Evolutionary conservation across 176 grass and related monocot genomes (phyloP).

Genomic region (Panicum miliaceum): DNA sequence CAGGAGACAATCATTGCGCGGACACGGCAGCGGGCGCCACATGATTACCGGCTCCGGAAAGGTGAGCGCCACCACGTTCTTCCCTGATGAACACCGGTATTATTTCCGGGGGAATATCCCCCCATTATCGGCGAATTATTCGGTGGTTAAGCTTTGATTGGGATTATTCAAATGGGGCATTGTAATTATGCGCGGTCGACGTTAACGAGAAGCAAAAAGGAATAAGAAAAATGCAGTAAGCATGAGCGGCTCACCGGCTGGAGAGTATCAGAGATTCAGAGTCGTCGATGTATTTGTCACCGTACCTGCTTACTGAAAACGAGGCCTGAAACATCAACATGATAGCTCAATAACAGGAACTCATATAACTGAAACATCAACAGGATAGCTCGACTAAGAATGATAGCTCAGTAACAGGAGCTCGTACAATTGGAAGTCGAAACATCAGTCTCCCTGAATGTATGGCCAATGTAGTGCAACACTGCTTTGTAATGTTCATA

Average conservation of each 20-base stretch:
- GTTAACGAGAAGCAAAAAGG: background rate
- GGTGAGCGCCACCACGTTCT: background rate
- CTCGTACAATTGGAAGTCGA: background rate
- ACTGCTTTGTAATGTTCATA: background rate
- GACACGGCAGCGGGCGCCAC: background rate
- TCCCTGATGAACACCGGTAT: slow-evolving; percentile 5
- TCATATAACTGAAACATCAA: background rate
- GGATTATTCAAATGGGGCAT: background rate
- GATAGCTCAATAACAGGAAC: background rate
- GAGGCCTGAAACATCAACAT: background rate
- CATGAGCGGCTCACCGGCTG: background rate
- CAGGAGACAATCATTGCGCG: slow-evolving; percentile 8
- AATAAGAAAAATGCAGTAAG: background rate
- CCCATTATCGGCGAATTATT: slow-evolving; percentile 16
- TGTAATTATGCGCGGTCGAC: background rate
- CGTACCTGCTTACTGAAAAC: background rate
- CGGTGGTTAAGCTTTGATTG: slow-evolving; percentile 35
- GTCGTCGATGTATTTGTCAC: background rate
- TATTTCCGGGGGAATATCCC: background rate
- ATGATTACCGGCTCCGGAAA: slow-evolving; percentile 1
- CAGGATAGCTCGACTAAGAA: too few relatives aligned
- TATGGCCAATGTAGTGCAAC: background rate
- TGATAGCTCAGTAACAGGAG: background rate
- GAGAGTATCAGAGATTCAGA: background rate
- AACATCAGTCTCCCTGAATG: background rate